phyloP scores from a whole-genome alignment of 129 eudicot species.

The Artemisia annua region DNA sequence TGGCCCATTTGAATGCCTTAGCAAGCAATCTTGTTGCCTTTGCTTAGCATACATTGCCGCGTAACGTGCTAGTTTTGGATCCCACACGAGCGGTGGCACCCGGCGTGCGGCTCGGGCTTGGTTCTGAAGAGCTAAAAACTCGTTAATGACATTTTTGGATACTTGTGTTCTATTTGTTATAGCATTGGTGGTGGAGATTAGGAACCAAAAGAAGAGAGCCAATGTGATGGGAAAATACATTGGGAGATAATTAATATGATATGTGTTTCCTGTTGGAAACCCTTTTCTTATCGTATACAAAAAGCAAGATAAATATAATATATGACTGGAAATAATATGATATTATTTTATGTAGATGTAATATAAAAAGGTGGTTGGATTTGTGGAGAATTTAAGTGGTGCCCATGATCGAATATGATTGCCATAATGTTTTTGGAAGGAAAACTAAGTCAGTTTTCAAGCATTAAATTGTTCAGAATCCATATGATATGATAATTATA shows the following conservation, averaged over 20 bases:
- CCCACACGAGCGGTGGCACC: slow-evolving; percentile 63
- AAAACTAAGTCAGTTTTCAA: not conserved
- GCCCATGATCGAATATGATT: slow-evolving; percentile 83
- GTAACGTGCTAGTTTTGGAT: slow-evolving; percentile 44
- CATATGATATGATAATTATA: not conserved
- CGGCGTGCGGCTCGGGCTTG: slow-evolving; percentile 49
- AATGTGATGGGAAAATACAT: slow-evolving; percentile 31
- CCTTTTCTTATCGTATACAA: slow-evolving; percentile 11
- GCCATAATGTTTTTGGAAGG: slow-evolving; percentile 29
- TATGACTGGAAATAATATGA: not conserved
- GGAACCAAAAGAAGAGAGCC: slow-evolving; percentile 14
- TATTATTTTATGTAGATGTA: not conserved
- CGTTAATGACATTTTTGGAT: slow-evolving; percentile 14
- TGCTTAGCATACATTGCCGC: slow-evolving; percentile 58
- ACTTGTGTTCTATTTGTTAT: slow-evolving; percentile 4
- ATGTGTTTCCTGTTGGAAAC: slow-evolving; percentile 21
- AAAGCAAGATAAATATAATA: slow-evolving; percentile 14
- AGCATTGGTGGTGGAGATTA: slow-evolving; percentile 32
- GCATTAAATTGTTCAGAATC: slow-evolving; percentile 4
- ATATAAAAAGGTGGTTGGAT: slow-evolving; percentile 27
- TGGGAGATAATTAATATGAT: slow-evolving; percentile 23
- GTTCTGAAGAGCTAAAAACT: slow-evolving; percentile 55
- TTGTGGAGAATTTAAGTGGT: slow-evolving; percentile 46
- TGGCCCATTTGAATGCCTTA: slow-evolving; percentile 70
- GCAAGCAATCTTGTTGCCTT: slow-evolving; percentile 55